Evolutionary conservation across 768 basidiomycete species (phyloP), one percentile per base, ranked within the genome.

Genomic region (Suillus brevipes): DNA sequence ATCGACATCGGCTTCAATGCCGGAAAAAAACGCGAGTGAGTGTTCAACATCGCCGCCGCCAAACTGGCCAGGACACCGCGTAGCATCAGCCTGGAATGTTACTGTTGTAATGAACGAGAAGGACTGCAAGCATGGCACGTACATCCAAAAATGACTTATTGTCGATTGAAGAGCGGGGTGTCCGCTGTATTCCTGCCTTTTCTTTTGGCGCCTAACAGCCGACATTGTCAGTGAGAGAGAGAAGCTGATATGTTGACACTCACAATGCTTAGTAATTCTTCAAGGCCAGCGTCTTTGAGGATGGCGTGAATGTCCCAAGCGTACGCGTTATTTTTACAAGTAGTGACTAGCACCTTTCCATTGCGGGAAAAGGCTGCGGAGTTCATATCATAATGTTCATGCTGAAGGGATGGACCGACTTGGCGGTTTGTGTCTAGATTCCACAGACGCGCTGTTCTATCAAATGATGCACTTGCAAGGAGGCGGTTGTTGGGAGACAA

Each of bases 401-500:
- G n/a, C n/a, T n/a, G n/a, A n/a, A n/a, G 18, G 18, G 43, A 20
- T 42, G 42, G 42, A 3, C 42, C 42, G 7, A 42, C 42, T 18
- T 2, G 42, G 13, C 72, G 69, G 5, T 16, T 42, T 6, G 42
- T 42, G 42, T 42, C 18, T 6, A 42, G 16, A 42, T 42, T 42
- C 42, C 42, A 42, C 3, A 18, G 14, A 42, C 7, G 42, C 0
- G 42, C 42, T 42, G 42, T 18, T 2, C 2, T 7, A 42, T 42
- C 14, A 42, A 4, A 1, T 18, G 42, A 42, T 18, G 43, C 43
- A 20, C 18, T 43, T 43, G 43, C 43, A 43, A 43, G 43, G 6
- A 43, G 38, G 12, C 38, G 43, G 43, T 43, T 9, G 6, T 43
- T 43, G 8, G 2, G 20, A 36, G 20, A 56, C 55, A 56, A 36